These are phyloP conservation scores for Kwoniella sp. DNA, from an alignment of 768 basidiomycete species.

Conservation along the genomic window DNA sequence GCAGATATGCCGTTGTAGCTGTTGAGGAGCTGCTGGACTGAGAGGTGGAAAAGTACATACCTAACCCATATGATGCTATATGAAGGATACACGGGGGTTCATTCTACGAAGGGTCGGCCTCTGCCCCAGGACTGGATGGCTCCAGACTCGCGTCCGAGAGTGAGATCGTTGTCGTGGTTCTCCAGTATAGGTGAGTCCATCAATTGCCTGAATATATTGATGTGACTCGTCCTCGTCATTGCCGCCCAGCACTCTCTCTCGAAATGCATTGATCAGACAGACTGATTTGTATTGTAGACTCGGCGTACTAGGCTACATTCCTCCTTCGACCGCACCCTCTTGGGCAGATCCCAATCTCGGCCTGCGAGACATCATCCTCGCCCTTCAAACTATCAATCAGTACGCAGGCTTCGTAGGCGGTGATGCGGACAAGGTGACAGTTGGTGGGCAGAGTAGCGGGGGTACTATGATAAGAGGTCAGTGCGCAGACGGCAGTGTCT, in stretches of 20 bases:
- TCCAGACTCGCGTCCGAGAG: conserved; percentile 69
- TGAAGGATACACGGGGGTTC: conserved; percentile 86
- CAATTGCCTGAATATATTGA: background rate
- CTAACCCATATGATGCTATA: too few species aligned
- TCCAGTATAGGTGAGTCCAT: conserved; percentile 88
- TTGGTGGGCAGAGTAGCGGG: conserved; percentile 83
- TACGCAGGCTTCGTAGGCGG: conserved; percentile 70
- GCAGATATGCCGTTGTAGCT: background rate
- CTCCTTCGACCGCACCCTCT: conserved; percentile 58
- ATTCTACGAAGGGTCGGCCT: conserved; percentile 71
- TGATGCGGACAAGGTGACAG: conserved; percentile 62
- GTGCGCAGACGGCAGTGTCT: conserved; percentile 8
- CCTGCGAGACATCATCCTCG: conserved; percentile 63
- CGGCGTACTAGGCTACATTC: conserved; percentile 67
- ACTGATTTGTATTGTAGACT: conserved; percentile 55
- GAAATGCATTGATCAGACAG: background rate
- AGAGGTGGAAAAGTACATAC: too few species aligned
- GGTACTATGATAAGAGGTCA: conserved; percentile 69
- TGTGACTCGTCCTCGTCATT: background rate
- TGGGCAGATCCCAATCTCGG: conserved; percentile 60
- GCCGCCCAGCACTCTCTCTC: background rate
- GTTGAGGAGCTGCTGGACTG: too few species aligned
- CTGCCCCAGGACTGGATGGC: conserved; percentile 73
- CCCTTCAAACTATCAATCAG: conserved; percentile 66
- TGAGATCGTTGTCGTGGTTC: conserved; percentile 74